Evolutionary conservation across 345 rosid species (phyloP).

Genomic region (Gossypium mustelinum): DNA sequence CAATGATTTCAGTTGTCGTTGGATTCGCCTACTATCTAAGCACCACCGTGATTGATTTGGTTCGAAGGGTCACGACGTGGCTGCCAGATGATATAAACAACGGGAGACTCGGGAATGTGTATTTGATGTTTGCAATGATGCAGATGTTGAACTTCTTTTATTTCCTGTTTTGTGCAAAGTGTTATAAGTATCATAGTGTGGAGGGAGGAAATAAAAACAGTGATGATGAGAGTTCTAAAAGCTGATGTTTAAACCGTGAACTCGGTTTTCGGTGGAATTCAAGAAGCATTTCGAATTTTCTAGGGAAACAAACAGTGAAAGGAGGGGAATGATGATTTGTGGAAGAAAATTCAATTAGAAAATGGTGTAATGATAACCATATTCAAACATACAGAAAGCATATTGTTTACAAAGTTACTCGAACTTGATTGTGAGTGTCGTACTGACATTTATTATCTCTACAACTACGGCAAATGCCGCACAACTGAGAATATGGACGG

Average conservation of each 20-base stretch:
- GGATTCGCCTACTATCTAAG: constrained; percentile 39
- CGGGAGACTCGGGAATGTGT: constrained; percentile 44
- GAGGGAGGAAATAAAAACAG: background rate
- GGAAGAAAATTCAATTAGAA: constrained; percentile 1
- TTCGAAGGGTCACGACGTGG: constrained; percentile 39
- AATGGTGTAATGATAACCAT: background rate
- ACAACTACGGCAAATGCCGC: too few relatives aligned
- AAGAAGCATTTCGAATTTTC: background rate
- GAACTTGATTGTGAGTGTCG: background rate
- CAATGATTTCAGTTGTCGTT: constrained; percentile 35
- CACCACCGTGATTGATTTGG: constrained; percentile 32
- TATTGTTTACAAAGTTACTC: background rate
- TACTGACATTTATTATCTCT: background rate
- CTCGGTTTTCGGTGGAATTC: background rate
- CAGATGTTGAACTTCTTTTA: constrained; percentile 43
- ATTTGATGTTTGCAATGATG: constrained; percentile 34
- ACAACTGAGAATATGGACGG: too few relatives aligned
- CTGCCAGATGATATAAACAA: constrained; percentile 42
- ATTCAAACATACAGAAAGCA: background rate
- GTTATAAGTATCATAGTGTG: constrained; percentile 28
- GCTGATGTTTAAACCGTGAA: background rate
- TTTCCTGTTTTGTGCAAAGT: constrained; percentile 33
- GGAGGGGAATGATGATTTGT: background rate
- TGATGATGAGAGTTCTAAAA: background rate
- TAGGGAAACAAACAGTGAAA: background rate